Evolutionary conservation across 768 basidiomycete genomes (phyloP).

Genomic region (Gyrodon lividus): DNA sequence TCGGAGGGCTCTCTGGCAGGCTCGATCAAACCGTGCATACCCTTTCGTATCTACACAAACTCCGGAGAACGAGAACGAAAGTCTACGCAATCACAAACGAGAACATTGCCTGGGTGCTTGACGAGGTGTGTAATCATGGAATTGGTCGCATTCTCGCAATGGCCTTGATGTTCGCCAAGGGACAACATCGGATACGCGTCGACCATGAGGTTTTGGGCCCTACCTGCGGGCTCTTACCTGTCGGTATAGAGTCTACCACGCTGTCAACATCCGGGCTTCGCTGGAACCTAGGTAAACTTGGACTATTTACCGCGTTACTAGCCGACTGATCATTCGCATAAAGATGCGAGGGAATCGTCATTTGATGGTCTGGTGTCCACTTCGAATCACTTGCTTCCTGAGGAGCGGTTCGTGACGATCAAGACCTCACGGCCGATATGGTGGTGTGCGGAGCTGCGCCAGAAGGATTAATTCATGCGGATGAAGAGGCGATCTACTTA

Average conservation of each 20-base stretch:
- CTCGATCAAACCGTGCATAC: conserved; percentile 94
- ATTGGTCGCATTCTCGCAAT: not conserved
- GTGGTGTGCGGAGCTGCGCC: conserved; percentile 81
- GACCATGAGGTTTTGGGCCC: conserved; percentile 74
- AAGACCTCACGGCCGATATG: conserved; percentile 81
- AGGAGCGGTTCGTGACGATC: conserved; percentile 62
- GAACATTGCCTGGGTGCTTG: conserved; percentile 87
- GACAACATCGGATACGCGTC: conserved; percentile 75
- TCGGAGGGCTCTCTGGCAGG: conserved; percentile 88
- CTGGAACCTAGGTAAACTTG: conserved; percentile 80
- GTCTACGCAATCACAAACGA: conserved; percentile 88
- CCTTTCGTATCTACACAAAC: conserved; percentile 79
- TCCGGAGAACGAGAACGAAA: conserved; percentile 55
- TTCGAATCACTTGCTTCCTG: conserved; percentile 84
- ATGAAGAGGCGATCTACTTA: not conserved
- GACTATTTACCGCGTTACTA: not conserved
- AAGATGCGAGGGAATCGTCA: conserved; percentile 65
- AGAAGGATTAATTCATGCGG: not conserved
- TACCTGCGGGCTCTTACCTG: conserved; percentile 93
- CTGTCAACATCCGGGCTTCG: conserved; percentile 82
- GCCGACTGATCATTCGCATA: conserved; percentile 5
- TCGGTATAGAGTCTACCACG: conserved; percentile 74
- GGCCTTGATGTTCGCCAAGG: conserved; percentile 44
- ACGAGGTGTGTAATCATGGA: conserved; percentile 49
- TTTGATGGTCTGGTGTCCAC: conserved; percentile 89